phyloP scores from a whole-genome alignment of 202 grass and related monocot species.

The Schoenoplectus tabernaemontani region DNA sequence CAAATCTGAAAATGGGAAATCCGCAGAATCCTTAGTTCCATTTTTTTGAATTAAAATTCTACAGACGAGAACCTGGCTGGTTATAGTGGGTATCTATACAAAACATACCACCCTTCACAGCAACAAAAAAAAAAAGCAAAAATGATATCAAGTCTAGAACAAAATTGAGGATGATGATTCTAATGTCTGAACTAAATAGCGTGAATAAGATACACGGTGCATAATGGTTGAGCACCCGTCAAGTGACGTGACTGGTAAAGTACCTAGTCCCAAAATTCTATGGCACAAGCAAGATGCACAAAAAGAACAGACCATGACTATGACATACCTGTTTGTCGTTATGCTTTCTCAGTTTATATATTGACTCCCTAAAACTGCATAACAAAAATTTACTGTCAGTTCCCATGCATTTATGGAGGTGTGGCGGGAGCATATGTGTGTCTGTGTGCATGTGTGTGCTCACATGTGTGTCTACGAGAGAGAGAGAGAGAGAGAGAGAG shows the following conservation, averaged over 20 bases:
- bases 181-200: background rate
- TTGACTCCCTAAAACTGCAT: conserved; percentile 93
- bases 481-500: background rate
- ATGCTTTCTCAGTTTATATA: conserved; percentile 63
- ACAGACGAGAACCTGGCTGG: background rate
- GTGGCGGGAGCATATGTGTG: no score
- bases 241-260: conserved; percentile 16
- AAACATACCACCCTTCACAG: background rate
- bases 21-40: conserved; percentile 10
- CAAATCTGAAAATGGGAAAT: background rate
- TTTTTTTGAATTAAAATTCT: conserved; percentile 1
- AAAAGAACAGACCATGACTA: conserved; percentile 8
- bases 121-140: no score
- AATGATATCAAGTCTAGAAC: no score
- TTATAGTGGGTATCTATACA: background rate
- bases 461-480: conserved; percentile 6
- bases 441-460: background rate
- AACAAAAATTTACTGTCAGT: conserved; percentile 26
- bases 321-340: conserved; percentile 48
- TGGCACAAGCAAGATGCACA: conserved; percentile 11
- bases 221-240: background rate
- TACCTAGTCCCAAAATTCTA: background rate
- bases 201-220: conserved; percentile 2
- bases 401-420: background rate
- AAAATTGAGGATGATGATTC: conserved; percentile 5